Evolutionary conservation across 805 yeast genomes (phyloP), one percentile per base, ranked within the genome.

Genomic region (Ogataea methanolica): DNA sequence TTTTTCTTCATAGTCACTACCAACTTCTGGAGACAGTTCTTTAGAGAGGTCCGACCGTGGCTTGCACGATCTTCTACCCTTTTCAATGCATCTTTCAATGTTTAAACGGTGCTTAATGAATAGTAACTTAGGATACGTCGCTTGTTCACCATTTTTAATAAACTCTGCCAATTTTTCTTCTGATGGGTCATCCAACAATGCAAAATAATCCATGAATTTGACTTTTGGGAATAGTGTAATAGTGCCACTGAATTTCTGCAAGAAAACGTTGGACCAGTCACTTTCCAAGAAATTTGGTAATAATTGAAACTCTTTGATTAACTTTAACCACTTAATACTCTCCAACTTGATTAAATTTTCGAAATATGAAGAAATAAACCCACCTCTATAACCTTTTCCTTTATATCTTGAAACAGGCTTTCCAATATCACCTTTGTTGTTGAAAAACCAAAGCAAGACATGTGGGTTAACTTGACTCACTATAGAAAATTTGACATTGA

Each of bases 401-500:
- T 73, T 73, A 14, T 78, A 67, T 48, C 82, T 71, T 1, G 85
- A 75, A 21, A 87, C 88, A 0, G 95, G 95, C 47, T 84, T 71
- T 0, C 95, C 95, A 16, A 86, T 86, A 2, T 88, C 81, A 1
- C 95, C 95, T 55, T 83, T 76, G 22, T 92, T 89, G 7, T 89
- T 85, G 60, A 78, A 86, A 57, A 82, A 83, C 66, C 87, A 86
- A 19, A 87, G 69, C 41, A 85, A 76, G 33, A 86, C 83, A 62
- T 86, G 95, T 1, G 95, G 94, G 61, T 87, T 86, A 7, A 86
- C 92, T 67, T 86, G 95, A 17, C 89, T 82, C 17, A 87, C 94
- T 37, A 86, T 73, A 7, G 88, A 75, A 61, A 84, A 87, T 60
- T 80, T 85, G 34, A 83, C 89, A 56, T 87, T 85, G 63, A 82